Conservation (phyloP, 139 green algal species). For the Coccomyxa sp. region DNA sequence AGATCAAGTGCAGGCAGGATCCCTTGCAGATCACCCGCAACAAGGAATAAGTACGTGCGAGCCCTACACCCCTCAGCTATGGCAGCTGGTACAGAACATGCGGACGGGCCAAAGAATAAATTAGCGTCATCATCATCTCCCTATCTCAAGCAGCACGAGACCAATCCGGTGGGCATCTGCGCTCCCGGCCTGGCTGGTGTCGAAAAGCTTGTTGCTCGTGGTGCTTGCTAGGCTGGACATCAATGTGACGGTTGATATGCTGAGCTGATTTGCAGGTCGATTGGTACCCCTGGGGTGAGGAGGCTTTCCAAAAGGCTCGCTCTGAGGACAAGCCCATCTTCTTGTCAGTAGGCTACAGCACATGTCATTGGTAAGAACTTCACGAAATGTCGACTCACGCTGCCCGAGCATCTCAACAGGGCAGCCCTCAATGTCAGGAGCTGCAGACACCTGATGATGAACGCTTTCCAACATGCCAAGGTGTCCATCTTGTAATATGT, state of each 20-base stretch:
- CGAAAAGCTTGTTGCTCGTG: background rate
- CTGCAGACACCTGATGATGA: too few species aligned
- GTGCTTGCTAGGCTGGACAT: background rate
- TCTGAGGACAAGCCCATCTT: conserved; percentile 83
- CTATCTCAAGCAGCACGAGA: too few species aligned
- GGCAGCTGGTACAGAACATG: background rate
- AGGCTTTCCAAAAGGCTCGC: conserved; percentile 69
- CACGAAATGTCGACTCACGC: background rate
- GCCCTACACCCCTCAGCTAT: too few species aligned
- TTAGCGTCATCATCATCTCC: background rate
- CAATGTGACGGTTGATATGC: background rate
- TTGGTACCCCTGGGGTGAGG: conserved; percentile 85
- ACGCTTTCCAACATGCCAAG: too few species aligned
- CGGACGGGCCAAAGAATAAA: background rate
- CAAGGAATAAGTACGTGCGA: too few species aligned
- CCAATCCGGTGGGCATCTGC: too few species aligned
- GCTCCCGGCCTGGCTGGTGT: background rate
- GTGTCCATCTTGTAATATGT: too few species aligned
- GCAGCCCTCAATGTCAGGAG: too few species aligned
- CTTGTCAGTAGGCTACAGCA: conserved; percentile 75
- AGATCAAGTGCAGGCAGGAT: too few species aligned
- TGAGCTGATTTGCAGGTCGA: conserved; percentile 60
- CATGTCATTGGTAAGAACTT: conserved; percentile 20
- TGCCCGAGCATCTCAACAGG: too few species aligned
- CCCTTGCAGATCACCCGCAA: too few species aligned